Base-by-base conservation (phyloP, 495 filamentous ascomycete genomes). In the Penicilliopsis zonata region DNA sequence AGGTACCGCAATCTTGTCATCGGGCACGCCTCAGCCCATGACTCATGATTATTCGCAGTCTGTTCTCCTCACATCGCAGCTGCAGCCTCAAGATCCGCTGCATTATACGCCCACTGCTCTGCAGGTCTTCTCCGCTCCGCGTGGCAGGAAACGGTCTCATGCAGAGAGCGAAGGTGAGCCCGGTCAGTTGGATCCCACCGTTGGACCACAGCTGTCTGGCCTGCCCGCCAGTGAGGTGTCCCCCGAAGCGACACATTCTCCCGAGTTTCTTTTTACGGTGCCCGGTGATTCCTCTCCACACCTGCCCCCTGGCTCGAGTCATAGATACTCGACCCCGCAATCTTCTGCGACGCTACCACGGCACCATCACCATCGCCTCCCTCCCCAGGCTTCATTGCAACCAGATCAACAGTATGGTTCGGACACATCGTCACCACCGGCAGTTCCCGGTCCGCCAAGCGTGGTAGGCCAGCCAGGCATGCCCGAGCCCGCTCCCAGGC, bases 381-480 rank as follows among this genome's bases (percentile, higher is more conserved):
- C 81, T 10, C 66, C 76, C 31, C 74, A 76, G 30, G 66, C 67
- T 4, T 66, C 67, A n/a, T 68, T 52, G 8, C 45, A 43, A 18
- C 17, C 45, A 21, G 13, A 33, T 27, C 50, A 47, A 29, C 44
- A 37, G 28, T 40, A 44, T 41, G 50, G 42, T 30, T 31, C 45
- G 23, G 49, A 47, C 20, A 36, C 47, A 8, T 37, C 43, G 8
- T 52, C 55, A 10, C 43, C 53, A 5, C 34, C 46, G 26, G 25
- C 49, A 20, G 31, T 53, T 28, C 34, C 44, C 61, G 28, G 62
- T 52, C 47, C 75, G 18, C 76, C 77, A 15, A 86, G 72, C 47
- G 70, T 86, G 40, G 80, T 93, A 36, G 84, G 82, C 28, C 72
- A 83, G 44, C 72, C 67, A 23, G 85, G 86, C 13, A 88, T 94